phyloP scores from a whole-genome alignment of 768 basidiomycete species.

The Boletus rubescentipes region DNA sequence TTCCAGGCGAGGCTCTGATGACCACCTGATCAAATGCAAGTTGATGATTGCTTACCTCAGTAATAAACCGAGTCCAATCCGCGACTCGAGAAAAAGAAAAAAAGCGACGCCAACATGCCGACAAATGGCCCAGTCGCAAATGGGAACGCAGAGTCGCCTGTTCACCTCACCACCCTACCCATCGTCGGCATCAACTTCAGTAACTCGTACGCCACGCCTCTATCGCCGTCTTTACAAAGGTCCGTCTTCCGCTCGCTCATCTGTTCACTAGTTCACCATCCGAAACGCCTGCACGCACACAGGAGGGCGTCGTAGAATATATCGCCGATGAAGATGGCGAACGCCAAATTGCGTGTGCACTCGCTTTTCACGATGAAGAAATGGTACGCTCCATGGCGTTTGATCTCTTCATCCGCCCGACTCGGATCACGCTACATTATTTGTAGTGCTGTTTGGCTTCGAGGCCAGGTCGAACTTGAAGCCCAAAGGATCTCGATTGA shows the following conservation, averaged over 20 bases:
- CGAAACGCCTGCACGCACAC: background rate
- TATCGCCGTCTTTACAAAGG: constrained; percentile 95
- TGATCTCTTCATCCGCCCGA: background rate
- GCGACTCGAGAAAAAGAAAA: background rate
- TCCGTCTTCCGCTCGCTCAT: constrained; percentile 30
- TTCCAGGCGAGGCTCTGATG: too few relatives aligned
- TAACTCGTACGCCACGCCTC: constrained; percentile 92
- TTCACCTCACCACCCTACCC: constrained; percentile 41
- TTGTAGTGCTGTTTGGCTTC: too few relatives aligned
- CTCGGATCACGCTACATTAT: too few relatives aligned
- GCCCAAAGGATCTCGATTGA: too few relatives aligned
- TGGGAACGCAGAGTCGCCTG: constrained; percentile 47
- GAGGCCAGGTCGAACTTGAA: too few relatives aligned
- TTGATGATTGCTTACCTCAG: background rate
- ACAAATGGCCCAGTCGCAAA: constrained; percentile 45
- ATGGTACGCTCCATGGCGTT: constrained; percentile 53
- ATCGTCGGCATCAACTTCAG: constrained; percentile 96
- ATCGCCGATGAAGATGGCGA: constrained; percentile 99
- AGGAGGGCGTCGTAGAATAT: constrained; percentile 92
- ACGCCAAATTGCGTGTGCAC: constrained; percentile 93
- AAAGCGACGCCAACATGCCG: constrained; percentile 34
- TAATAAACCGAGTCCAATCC: background rate
- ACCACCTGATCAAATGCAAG: background rate
- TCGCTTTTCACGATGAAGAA: constrained; percentile 90
- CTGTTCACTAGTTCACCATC: background rate